Base-by-base conservation (phyloP, 2,329 filamentous ascomycete species). In the Fusarium brachygibbosum region DNA sequence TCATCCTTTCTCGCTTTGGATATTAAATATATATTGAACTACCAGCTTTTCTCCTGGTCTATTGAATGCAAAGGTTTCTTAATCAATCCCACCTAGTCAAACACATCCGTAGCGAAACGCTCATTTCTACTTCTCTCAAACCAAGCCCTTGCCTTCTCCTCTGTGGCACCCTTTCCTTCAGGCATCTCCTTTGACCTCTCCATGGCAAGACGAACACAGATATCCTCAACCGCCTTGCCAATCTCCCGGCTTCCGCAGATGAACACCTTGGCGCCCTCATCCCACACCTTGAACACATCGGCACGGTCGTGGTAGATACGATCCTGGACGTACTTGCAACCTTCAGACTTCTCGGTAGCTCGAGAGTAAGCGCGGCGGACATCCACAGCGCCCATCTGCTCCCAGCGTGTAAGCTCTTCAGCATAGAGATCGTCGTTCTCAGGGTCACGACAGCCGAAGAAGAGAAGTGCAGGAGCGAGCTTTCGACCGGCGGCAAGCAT, bases 401-500 rank as follows among this genome's bases (percentile, higher is more conserved):
- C 83, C 91, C 91, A 93, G 9, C 74, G 76, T 16, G 83, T 82
- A 5, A 92, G 77, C 66, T 89, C 85, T 0, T 85, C 83, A 0
- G 82, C 78, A 77, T 92, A 92, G 0, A 92, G 74, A 40, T 88
- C 83, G 68, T 92, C 90, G 14, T 79, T 76, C 0, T 81, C 82
- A 1, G 85, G 84, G 7, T 80, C 75, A 16, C 87, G 85, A 75
- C 89, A 91, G 7, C 90, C 90, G 69, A 87, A 84, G 80, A 91
- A 91, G 2, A 92, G 81, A n/a, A 92, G 66, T 0, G 89, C 88
- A 0, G 86, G 87, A 0, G 87, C 89, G 0, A 92, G 79, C 29
- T 76, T 78, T 14, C 85, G 81, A 3, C 88, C 88, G 0, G 82
- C 81, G 5, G 76, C 78, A 16, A 83, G 75, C 79, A 85, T 81